Conservation (phyloP, 2,329 filamentous ascomycete species). For the Cladorrhinum sp. region DNA sequence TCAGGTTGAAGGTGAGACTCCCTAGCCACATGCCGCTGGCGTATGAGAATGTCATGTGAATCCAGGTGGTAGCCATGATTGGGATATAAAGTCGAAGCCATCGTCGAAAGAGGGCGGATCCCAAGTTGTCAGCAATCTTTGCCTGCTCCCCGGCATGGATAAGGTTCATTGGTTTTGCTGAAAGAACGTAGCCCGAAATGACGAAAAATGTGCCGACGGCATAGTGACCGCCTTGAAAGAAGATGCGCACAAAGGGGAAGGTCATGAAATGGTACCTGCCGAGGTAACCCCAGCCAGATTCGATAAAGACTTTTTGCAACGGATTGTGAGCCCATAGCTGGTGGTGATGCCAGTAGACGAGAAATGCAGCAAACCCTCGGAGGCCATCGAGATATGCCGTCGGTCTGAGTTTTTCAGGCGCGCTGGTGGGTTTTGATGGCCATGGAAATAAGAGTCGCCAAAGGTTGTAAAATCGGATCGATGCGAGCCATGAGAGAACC, state of each 20-base stretch:
- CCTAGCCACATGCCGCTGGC: slow-evolving; percentile 43
- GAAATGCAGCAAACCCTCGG: slow-evolving; percentile 62
- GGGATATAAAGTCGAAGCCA: slow-evolving; percentile 46
- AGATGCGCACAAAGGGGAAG: slow-evolving; percentile 56
- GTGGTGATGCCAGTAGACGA: slow-evolving; percentile 64
- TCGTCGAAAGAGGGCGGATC: slow-evolving; percentile 44
- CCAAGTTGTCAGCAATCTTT: slow-evolving; percentile 43
- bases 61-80: slow-evolving; percentile 50
- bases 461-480: slow-evolving; percentile 8
- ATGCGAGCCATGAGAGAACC: slow-evolving; percentile 8
- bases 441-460: slow-evolving; percentile 15
- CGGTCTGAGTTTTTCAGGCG: slow-evolving; percentile 36
- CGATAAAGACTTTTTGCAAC: slow-evolving; percentile 39
- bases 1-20: slow-evolving; percentile 29
- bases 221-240: slow-evolving; percentile 61
- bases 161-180: slow-evolving; percentile 46
- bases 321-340: slow-evolving; percentile 54
- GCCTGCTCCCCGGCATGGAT: slow-evolving; percentile 43
- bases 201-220: slow-evolving; percentile 57
- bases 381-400: slow-evolving; percentile 65
- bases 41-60: slow-evolving; percentile 51
- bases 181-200: slow-evolving; percentile 56
- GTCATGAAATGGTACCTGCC: slow-evolving; percentile 47
- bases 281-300: slow-evolving; percentile 52
- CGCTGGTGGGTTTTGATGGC: slow-evolving; percentile 13